Conservation (phyloP, 2,329 filamentous ascomycete genomes). For the Hypomyces rosellus region DNA sequence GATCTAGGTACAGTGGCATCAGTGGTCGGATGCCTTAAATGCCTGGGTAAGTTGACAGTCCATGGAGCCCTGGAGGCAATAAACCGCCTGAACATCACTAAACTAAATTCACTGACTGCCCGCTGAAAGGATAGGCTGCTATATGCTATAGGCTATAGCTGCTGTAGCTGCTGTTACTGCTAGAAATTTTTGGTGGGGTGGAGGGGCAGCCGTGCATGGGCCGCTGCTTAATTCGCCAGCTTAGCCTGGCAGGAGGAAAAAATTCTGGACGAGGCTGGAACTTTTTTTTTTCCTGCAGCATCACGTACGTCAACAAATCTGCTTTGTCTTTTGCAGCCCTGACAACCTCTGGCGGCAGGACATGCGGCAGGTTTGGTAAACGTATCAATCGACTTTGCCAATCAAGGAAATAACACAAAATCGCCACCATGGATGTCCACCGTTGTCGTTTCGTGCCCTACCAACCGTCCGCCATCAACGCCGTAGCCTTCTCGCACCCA, state of each 20-base stretch:
- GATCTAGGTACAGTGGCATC: too few relatives aligned
- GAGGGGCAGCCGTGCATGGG: constrained; percentile 29
- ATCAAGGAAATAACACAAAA: constrained; percentile 1
- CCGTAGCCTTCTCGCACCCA: constrained; percentile 85
- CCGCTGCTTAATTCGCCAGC: constrained; percentile 26
- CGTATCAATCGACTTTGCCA: background rate
- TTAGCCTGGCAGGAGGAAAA: constrained; percentile 22
- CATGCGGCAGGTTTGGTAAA: constrained; percentile 1
- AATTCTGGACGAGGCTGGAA: constrained; percentile 24
- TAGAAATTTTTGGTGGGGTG: constrained; percentile 8
- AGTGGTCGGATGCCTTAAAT: too few relatives aligned
- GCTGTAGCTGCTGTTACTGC: too few relatives aligned
- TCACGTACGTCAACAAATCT: constrained; percentile 4
- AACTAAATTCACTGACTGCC: too few relatives aligned
- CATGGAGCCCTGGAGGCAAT: too few relatives aligned
- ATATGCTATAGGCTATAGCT: too few relatives aligned
- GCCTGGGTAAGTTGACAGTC: too few relatives aligned
- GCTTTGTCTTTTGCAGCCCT: constrained; percentile 10
- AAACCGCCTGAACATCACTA: too few relatives aligned
- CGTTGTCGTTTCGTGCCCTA: constrained; percentile 94
- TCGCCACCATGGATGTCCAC: constrained; percentile 77
- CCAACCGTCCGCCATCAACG: constrained; percentile 86
- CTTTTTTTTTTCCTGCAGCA: constrained; percentile 23
- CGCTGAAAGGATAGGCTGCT: too few relatives aligned
- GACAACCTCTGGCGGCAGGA: constrained; percentile 11